These are phyloP conservation scores for Trichoderma hamatum DNA, from an alignment of 2,329 filamentous ascomycete genomes.

Conservation along the genomic window DNA sequence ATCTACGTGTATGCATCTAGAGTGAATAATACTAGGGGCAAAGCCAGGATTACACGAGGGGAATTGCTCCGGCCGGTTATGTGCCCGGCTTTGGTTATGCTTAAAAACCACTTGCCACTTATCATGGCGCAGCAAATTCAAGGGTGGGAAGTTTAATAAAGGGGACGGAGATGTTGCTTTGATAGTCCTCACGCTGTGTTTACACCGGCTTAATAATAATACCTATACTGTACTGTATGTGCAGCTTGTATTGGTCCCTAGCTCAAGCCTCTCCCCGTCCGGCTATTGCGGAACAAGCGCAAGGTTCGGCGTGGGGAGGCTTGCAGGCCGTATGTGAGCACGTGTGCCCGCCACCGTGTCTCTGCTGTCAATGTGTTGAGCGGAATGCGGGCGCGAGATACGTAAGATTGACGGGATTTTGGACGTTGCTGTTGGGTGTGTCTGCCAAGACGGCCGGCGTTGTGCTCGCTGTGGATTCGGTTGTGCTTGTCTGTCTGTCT, in stretches of 20 bases:
- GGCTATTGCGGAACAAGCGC: background rate
- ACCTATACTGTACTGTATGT: too few relatives aligned
- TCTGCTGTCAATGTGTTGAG: background rate
- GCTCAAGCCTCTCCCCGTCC: background rate
- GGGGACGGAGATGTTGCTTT: background rate
- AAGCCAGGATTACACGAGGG: too few relatives aligned
- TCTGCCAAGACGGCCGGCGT: conserved; percentile 22
- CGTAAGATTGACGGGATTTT: conserved; percentile 22
- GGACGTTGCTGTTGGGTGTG: background rate
- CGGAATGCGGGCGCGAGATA: conserved; percentile 14
- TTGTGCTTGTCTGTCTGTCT: background rate
- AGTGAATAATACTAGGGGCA: background rate
- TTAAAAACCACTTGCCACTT: background rate
- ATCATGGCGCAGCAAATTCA: background rate
- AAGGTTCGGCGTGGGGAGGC: background rate
- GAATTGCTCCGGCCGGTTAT: background rate
- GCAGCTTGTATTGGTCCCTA: background rate
- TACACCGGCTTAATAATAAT: background rate
- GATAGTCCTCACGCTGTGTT: background rate
- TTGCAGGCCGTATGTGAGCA: conserved; percentile 3
- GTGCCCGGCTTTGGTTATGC: background rate
- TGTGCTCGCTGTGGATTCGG: background rate
- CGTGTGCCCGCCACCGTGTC: conserved; percentile 14
- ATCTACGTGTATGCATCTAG: background rate
- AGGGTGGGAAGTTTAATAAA: background rate